phyloP scores from a whole-genome alignment of 768 basidiomycete species.

The Boletus reticulatus region DNA sequence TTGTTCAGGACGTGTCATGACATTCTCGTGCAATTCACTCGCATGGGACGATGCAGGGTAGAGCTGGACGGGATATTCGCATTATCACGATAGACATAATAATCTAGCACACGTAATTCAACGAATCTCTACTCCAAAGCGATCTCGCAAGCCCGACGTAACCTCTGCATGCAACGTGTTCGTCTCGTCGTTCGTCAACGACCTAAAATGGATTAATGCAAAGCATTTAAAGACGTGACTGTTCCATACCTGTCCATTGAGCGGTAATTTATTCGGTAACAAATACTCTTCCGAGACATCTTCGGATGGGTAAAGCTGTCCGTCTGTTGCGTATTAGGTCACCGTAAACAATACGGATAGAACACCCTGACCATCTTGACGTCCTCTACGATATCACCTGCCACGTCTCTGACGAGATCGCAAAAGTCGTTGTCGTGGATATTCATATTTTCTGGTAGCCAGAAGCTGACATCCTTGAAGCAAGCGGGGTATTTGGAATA shows the following conservation, averaged over 20 bases:
- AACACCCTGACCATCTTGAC: constrained; percentile 67
- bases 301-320: constrained; percentile 91
- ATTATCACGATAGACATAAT: constrained; percentile 35
- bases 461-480: constrained; percentile 95
- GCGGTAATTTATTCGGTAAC: constrained; percentile 91
- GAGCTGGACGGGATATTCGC: constrained; percentile 21
- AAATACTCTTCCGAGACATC: constrained; percentile 72
- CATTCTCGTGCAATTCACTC: constrained; percentile 1
- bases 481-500: constrained; percentile 93
- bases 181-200: constrained; percentile 85
- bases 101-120: constrained; percentile 48
- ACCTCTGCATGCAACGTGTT: constrained; percentile 75
- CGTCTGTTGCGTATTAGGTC: constrained; percentile 51
- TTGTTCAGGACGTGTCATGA: constrained; percentile 67
- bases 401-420: constrained; percentile 89
- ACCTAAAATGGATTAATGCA: constrained; percentile 43
- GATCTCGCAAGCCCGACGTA: constrained; percentile 49
- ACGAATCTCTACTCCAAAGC: constrained; percentile 85
- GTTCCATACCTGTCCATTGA: constrained; percentile 86
- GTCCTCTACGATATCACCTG: constrained; percentile 89
- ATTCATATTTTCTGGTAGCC: constrained; percentile 56
- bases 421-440: constrained; percentile 98
- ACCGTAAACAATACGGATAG: neutral
- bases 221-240: neutral
- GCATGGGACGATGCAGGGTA: constrained; percentile 25